These are phyloP conservation scores for Apiospora hydei DNA, from an alignment of 2,329 filamentous ascomycete genomes.

Conservation along the genomic window DNA sequence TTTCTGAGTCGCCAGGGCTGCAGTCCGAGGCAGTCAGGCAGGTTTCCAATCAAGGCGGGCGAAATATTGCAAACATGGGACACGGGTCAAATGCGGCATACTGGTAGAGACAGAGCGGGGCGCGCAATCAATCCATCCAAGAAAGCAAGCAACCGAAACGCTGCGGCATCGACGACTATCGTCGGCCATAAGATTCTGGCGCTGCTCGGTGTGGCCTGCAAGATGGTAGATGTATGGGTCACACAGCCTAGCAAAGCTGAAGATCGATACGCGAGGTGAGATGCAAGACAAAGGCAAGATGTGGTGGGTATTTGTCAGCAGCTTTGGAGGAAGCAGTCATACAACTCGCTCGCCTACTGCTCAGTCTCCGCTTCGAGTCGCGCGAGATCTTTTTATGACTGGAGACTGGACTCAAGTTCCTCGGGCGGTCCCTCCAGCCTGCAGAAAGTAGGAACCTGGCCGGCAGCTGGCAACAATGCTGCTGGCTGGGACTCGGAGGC, in stretches of 20 bases:
- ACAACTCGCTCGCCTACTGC: too few species aligned
- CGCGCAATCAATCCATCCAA: background rate
- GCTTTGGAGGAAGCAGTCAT: background rate
- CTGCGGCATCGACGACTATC: background rate
- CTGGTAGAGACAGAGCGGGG: background rate
- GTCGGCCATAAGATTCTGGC: background rate
- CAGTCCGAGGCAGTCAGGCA: background rate
- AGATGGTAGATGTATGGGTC: background rate
- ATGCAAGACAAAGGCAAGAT: background rate
- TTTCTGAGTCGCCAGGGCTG: slow-evolving; percentile 4
- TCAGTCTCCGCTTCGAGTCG: background rate
- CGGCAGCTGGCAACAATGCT: background rate
- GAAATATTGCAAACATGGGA: background rate
- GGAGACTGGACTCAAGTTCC: background rate
- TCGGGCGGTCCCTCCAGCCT: background rate
- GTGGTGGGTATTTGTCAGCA: background rate
- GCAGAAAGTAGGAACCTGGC: background rate
- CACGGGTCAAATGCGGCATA: background rate
- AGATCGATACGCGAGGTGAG: background rate
- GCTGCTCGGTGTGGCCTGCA: background rate
- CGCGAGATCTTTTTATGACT: background rate
- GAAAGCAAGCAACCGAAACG: background rate
- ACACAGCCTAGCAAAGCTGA: background rate
- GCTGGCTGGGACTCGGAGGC: background rate
- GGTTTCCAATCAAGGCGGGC: background rate